Evolutionary conservation across 352 stramenopile species (phyloP), one percentile per base, ranked within the genome.

Genomic region (Phytopythium oedochilum): DNA sequence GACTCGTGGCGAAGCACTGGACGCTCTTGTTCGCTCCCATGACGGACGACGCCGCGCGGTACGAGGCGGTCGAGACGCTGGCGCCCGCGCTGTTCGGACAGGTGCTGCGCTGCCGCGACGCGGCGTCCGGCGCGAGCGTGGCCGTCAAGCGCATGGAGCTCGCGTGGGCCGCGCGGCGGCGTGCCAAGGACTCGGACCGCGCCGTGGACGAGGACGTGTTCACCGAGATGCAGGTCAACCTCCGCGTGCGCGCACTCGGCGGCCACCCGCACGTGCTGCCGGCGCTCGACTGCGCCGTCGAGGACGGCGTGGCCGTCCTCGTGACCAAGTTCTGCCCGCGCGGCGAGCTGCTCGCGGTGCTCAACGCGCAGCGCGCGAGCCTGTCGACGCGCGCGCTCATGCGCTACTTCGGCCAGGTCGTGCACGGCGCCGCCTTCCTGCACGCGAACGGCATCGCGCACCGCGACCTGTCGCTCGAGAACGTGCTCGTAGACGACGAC

Each of bases 141-240:
- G 84, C 83, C 20, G 67, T 91, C 61, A 94, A 94, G 73, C 81
- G 75, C 67, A 83, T 94, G 68, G 80, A 92, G 44, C 67, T 91
- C 28, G 57, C 48, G 22, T 76, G 65, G 35, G 81, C 79, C 1
- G 72, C 76, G 29, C 61, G 63, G 31, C 70, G 72, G 45, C 73
- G 74, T 47, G 75, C 71, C 43, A 75, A 83, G 54, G 73, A 71
- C 55, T 74, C 74, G 9, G 60, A 75, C 42, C 64, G 67, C 23
- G 48, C 40, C 17, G 75, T 90, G 29, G 73, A 89, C 5, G 84
- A 94, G 38, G 79, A 94, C 58, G 58, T 87, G 3, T 75, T 87
- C 45, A 68, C 70, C 2, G 84, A 94, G 52, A 66, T 89, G 46
- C 77, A 85, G 57, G 75, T 71, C 1, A 91, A 92, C 60, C 58